Evolutionary conservation across 1,139 yeast genomes (phyloP), one percentile per base, ranked within the genome.

Genomic region (Schwanniomyces etchellsii): DNA sequence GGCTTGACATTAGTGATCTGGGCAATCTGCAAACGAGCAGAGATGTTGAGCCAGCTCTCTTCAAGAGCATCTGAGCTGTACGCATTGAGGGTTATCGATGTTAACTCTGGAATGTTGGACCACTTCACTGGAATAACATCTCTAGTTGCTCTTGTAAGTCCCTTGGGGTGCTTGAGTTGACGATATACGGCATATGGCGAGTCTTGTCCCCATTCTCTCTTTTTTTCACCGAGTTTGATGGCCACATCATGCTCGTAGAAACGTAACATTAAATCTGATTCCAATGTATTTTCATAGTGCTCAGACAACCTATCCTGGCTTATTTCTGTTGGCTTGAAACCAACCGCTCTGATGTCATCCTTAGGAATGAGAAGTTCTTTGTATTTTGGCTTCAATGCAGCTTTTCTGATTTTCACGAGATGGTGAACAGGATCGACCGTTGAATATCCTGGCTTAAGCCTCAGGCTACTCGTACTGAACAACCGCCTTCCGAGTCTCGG

Each of bases 1-100:
- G 97, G 89, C 55, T 86, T 85, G 42, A 73, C 79, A 41, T 95
- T 95, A 20, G 98, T 89, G 48, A 93, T 83, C 55, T 91, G 97
- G 43, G 94, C 94, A 34, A 93, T 56, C 56, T 85, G 94, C 39
- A 86, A 68, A 39, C 79, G 68, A 12, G 95, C 86, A 21, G 91
- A 74, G 36, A 89, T 75, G 29, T 88, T 85, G 38, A 79, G 69
- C 62, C 88, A 80, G 28, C 78, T 71, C 45, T 81, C 79, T 37
- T 74, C 79, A 44, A 77, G 74, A 9, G 96, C 91, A 31, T 77
- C 78, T 42, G 76, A 77, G 33, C 77, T 89, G 51, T 77, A 89
- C 44, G 94, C 75, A 55, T 85, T 86, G 44, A 93, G 60, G 26
- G 74, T 69, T 28, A 91, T 70, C 10, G 75, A 69, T 34, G 72